A percentile compares a stretch with the other conserved stretches of the same genome.
phyloP scores from a whole-genome alignment of 2,329 filamentous ascomycete species.

The Esteya vermicola region DNA sequence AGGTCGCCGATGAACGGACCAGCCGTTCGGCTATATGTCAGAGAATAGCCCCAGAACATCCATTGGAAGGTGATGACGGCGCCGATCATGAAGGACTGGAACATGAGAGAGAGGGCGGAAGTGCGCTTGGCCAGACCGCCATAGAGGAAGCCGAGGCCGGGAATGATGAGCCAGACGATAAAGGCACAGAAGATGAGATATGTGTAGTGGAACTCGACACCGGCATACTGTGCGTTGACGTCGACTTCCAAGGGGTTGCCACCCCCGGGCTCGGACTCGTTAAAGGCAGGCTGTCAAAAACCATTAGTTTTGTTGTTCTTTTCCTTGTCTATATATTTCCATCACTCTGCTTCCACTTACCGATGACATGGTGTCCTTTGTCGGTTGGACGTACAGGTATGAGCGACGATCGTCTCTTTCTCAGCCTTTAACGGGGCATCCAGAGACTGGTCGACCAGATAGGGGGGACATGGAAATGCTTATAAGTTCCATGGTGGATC shows the following conservation, averaged over 20 bases:
- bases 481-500: too few relatives aligned
- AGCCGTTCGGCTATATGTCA: constrained; percentile 46
- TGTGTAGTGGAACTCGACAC: constrained; percentile 45
- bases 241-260: constrained; percentile 14
- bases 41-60: constrained; percentile 52
- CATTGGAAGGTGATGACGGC: constrained; percentile 40
- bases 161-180: constrained; percentile 53
- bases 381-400: too few relatives aligned
- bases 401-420: too few relatives aligned
- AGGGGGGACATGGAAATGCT: too few relatives aligned
- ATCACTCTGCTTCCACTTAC: too few relatives aligned
- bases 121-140: constrained; percentile 48
- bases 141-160: constrained; percentile 51
- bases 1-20: constrained; percentile 49
- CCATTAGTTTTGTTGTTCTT: too few relatives aligned
- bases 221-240: constrained; percentile 37
- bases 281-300: constrained; percentile 3
- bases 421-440: too few relatives aligned
- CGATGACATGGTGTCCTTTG: too few relatives aligned
- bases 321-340: too few relatives aligned
- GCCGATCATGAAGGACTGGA: constrained; percentile 41
- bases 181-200: constrained; percentile 44
- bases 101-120: constrained; percentile 45
- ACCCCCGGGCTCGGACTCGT: constrained; percentile 12
- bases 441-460: too few relatives aligned